Conservation (phyloP, 2,329 filamentous ascomycete species). For the Exserohilum turcica region DNA sequence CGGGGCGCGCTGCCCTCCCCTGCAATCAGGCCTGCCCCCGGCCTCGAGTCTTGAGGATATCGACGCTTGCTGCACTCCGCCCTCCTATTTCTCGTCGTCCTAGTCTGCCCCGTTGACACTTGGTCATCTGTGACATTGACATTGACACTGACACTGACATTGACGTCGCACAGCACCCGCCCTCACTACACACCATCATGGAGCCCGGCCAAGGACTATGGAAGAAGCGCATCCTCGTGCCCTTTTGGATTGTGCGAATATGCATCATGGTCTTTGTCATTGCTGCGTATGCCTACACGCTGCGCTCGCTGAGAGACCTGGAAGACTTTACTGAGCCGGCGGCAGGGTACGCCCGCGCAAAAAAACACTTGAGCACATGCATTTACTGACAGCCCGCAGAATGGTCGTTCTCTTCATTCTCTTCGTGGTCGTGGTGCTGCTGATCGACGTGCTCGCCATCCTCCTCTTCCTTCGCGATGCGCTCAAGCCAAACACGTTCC, state of each 20-base stretch:
- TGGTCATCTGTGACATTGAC: background rate
- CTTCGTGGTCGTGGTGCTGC: conserved; percentile 39
- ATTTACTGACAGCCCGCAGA: conserved; percentile 30
- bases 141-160: background rate
- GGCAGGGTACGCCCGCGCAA: conserved; percentile 25
- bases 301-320: conserved; percentile 25
- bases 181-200: conserved; percentile 20
- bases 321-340: conserved; percentile 24
- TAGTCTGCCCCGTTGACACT: background rate
- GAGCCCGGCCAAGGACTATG: conserved; percentile 31
- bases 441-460: conserved; percentile 45
- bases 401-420: conserved; percentile 40
- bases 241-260: conserved; percentile 45
- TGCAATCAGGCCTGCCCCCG: conserved; percentile 22
- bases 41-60: conserved; percentile 11
- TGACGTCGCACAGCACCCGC: too few relatives aligned
- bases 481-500: conserved; percentile 41
- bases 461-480: conserved; percentile 41
- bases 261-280: conserved; percentile 43
- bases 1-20: conserved; percentile 23
- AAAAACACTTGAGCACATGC: background rate
- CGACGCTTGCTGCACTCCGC: conserved; percentile 5
- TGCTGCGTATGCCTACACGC: conserved; percentile 31
- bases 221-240: conserved; percentile 48
- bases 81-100: background rate